A percentile compares a stretch with the other conserved stretches of the same genome.
Evolutionary conservation across 306 rosid genomes (phyloP).

Genomic region (Fragaria vesca): DNA sequence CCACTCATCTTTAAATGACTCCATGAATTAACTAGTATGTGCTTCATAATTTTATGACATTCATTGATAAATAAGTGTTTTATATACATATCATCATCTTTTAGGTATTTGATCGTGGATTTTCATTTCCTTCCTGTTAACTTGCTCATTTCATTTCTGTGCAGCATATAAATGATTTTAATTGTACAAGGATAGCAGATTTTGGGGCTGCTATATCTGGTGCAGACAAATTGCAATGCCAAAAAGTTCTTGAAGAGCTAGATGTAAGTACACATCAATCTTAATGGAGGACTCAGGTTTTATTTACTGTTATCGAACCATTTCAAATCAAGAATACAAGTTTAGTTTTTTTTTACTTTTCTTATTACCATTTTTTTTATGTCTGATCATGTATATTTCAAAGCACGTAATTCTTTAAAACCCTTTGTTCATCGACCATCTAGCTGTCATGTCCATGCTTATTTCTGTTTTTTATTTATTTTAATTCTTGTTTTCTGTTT

Average conservation of each 20-base stretch:
- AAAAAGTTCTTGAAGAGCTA: slow-evolving; percentile 81
- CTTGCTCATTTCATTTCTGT: slow-evolving; percentile 10
- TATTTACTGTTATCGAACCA: neutral
- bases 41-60: neutral
- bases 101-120: neutral
- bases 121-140: neutral
- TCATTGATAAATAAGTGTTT: neutral
- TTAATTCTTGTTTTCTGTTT: slow-evolving; percentile 3
- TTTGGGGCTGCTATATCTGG: slow-evolving; percentile 94
- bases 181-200: slow-evolving; percentile 74
- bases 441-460: slow-evolving; percentile 4
- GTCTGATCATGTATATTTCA: neutral
- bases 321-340: neutral
- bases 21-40: neutral
- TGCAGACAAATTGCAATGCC: slow-evolving; percentile 83
- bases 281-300: slow-evolving; percentile 12
- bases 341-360: neutral
- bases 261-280: slow-evolving; percentile 59
- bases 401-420: slow-evolving; percentile 8
- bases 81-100: neutral
- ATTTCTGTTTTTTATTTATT: neutral
- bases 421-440: slow-evolving; percentile 1
- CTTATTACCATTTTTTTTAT: too few species aligned
- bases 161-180: slow-evolving; percentile 80
- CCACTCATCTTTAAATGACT: neutral